Evolutionary conservation across 148 eudicot genomes (phyloP), one percentile per base, ranked within the genome.

Genomic region (Heliosperma pusillum): DNA sequence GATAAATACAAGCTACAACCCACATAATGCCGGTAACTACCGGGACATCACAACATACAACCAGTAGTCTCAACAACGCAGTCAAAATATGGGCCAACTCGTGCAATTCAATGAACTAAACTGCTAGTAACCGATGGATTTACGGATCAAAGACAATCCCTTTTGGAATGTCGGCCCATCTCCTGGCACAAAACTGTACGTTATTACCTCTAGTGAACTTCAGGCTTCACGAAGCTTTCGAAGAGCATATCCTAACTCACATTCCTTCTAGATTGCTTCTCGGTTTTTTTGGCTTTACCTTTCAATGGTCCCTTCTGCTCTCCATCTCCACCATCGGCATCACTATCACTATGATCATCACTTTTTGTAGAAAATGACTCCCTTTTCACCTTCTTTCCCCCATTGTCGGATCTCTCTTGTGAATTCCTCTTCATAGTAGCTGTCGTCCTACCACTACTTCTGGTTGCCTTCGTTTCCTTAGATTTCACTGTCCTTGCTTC

Each of bases 361-460:
- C 58, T 67, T 68, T 71, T 66, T 26, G 22, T 29, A 26, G 67
- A 65, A 13, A 66, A 72, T 1, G 50, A 63, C 62, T 75, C 66
- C 7, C 74, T 19, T 76, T 27, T 60, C 61, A 64, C 69, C 73
- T 64, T 77, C 72, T 77, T 78, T 61, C 30, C 30, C 74, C 55
- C 67, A 66, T 40, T 73, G 21, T 71, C 30, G 16, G 81, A 33
- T 74, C 17, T 70, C 57, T 69, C 73, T n/a, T 3, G 47, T 22
- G 90, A 63, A 52, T 86, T 85, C 76, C 81, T 75, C 75, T 87
- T 82, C 15, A 72, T 79, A 61, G 85, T 57, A 72, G 85, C 82
- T 42, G 79, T 79, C 44, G 75, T 82, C 65, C 78, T 80, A 50
- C 80, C 78, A 53, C 76, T 76, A 67, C 58, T 77, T 79, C 65